Evolutionary conservation across 140 eudicot genomes (phyloP).

Genomic region (Senecio squalidus): DNA sequence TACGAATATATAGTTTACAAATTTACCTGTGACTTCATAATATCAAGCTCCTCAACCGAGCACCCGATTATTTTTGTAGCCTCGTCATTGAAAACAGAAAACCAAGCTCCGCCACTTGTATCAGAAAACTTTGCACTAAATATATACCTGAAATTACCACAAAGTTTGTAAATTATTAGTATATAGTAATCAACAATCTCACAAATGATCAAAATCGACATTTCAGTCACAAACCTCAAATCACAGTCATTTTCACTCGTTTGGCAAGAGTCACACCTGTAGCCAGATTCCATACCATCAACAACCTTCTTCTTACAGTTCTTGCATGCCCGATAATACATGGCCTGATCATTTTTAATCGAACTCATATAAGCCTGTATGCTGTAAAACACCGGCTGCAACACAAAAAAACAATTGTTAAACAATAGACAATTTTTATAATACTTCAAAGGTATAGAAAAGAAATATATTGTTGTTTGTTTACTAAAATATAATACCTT

Average conservation of each 20-base stretch:
- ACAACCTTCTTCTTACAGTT: conserved; percentile 88
- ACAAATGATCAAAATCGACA: background rate
- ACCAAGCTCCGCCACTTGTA: conserved; percentile 82
- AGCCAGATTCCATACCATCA: conserved; percentile 80
- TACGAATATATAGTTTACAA: conserved; percentile 3
- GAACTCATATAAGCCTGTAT: conserved; percentile 58
- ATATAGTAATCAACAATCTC: background rate
- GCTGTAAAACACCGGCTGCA: conserved; percentile 73
- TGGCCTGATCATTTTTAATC: conserved; percentile 73
- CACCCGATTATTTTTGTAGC: conserved; percentile 78
- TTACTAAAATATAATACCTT: conserved; percentile 39
- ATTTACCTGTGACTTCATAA: conserved; percentile 56
- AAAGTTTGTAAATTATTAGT: background rate
- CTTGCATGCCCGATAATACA: conserved; percentile 95
- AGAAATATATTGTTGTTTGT: background rate
- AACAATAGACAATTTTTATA: background rate
- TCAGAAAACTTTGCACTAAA: conserved; percentile 70
- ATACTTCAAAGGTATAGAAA: too few species aligned
- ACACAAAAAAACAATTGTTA: background rate
- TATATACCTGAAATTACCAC: conserved; percentile 47
- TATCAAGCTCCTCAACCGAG: conserved; percentile 79
- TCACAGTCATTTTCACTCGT: conserved; percentile 59
- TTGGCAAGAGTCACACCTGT: conserved; percentile 90
- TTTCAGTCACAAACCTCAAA: conserved; percentile 61
- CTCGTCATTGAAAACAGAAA: conserved; percentile 72